phyloP scores from a whole-genome alignment of 2,329 filamentous ascomycete genomes.

The Pseudocercospora vitis region DNA sequence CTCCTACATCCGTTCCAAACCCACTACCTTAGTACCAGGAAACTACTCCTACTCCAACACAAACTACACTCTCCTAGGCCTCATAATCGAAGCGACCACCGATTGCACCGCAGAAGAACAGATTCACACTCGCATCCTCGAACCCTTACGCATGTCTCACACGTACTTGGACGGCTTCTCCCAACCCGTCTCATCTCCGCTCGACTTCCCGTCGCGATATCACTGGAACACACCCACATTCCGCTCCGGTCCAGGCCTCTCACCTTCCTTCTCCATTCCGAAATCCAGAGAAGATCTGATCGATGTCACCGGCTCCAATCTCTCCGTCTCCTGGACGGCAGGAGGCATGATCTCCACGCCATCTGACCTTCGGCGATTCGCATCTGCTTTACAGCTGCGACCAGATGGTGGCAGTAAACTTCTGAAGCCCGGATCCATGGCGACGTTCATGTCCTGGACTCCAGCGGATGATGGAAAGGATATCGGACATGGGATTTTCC shows the following conservation, averaged over 20 bases:
- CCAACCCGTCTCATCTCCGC: not conserved
- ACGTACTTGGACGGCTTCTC: not conserved
- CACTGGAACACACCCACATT: not conserved
- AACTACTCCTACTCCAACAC: slow-evolving; percentile 16
- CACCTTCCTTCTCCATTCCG: not conserved
- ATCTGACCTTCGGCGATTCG: slow-evolving; percentile 10
- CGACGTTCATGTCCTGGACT: not conserved
- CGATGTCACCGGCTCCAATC: slow-evolving; percentile 12
- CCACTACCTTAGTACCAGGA: slow-evolving; percentile 5
- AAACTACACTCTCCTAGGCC: slow-evolving; percentile 15
- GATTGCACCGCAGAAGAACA: slow-evolving; percentile 1
- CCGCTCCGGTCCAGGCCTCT: not conserved
- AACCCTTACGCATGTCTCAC: not conserved
- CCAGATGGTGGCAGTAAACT: not conserved
- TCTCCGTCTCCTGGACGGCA: slow-evolving; percentile 16
- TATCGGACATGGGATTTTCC: slow-evolving; percentile 9
- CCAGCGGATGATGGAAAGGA: not conserved
- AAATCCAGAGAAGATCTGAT: slow-evolving; percentile 1
- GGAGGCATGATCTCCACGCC: slow-evolving; percentile 15
- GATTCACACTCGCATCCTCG: not conserved
- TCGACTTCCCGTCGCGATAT: not conserved
- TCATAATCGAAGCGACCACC: slow-evolving; percentile 12
- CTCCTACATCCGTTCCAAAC: slow-evolving; percentile 11
- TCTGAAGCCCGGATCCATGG: not conserved
- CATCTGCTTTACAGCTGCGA: not conserved